These are phyloP conservation scores for Ajuga reptans DNA, from an alignment of 305 asterid genomes.

Conservation along the genomic window DNA sequence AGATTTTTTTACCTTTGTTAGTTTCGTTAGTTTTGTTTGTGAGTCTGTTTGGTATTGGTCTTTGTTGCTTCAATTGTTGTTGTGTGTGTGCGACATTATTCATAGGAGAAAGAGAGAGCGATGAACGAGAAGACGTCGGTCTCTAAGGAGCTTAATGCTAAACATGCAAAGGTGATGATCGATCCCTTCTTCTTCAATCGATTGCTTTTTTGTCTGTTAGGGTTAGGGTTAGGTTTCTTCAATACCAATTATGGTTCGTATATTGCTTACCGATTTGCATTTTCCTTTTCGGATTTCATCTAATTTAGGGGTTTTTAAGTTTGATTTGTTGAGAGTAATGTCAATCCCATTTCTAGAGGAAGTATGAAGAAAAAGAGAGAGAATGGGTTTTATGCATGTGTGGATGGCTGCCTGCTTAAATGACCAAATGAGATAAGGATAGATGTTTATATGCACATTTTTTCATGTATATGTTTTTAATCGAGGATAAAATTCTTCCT, in stretches of 20 bases:
- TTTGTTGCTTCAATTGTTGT: not conserved
- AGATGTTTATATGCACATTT: too few relatives aligned
- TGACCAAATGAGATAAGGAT: too few relatives aligned
- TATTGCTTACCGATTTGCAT: not conserved
- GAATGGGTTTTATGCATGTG: too few relatives aligned
- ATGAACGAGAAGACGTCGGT: constrained; percentile 76
- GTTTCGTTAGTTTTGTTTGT: not conserved
- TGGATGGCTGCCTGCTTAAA: too few relatives aligned
- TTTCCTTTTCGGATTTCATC: not conserved
- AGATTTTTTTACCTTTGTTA: not conserved
- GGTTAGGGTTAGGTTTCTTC: not conserved
- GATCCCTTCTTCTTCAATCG: not conserved
- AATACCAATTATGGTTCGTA: not conserved
- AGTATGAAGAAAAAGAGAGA: not conserved
- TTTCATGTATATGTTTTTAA: too few relatives aligned
- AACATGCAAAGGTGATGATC: constrained; percentile 56
- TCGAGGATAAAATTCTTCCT: too few relatives aligned
- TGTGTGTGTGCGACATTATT: not conserved
- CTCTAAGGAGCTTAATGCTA: constrained; percentile 76
- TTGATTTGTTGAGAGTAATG: too few relatives aligned
- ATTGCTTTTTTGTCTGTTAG: not conserved
- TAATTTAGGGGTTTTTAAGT: too few relatives aligned
- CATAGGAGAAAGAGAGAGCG: constrained; percentile 18
- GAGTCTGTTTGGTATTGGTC: not conserved
- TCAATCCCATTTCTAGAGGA: not conserved